phyloP scores from a whole-genome alignment of 2,329 filamentous ascomycete species.

The Aspergillus sergii region DNA sequence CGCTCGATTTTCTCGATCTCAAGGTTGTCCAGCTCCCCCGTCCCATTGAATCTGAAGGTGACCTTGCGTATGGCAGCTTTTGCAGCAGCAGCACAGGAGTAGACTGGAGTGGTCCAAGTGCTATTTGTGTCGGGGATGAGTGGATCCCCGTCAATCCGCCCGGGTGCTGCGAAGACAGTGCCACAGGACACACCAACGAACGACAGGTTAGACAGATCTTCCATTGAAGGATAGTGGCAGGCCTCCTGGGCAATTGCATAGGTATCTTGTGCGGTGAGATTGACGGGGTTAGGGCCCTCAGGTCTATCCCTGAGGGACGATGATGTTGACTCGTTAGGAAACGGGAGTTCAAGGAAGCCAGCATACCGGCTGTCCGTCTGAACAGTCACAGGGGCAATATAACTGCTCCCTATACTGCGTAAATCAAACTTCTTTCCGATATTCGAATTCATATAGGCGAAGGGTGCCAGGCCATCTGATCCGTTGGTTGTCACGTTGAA shows the following conservation, averaged over 20 bases:
- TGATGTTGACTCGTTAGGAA: too few relatives aligned
- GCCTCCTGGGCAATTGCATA: neutral
- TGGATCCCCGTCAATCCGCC: neutral
- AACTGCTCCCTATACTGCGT: too few relatives aligned
- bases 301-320: too few relatives aligned
- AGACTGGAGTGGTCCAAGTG: neutral
- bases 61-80: neutral
- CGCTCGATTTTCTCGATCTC: neutral
- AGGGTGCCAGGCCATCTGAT: neutral
- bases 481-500: neutral
- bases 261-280: neutral
- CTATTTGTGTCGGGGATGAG: neutral
- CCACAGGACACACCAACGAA: neutral
- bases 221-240: neutral
- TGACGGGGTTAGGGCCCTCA: neutral
- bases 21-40: neutral
- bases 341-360: too few relatives aligned
- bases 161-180: neutral
- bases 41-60: neutral
- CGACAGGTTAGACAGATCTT: neutral
- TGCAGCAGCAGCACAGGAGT: neutral
- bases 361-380: too few relatives aligned
- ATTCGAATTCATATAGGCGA: neutral
- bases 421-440: neutral
- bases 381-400: too few relatives aligned